A percentile compares a stretch with the other conserved stretches of the same genome.
phyloP scores from a whole-genome alignment of 1,284 basidiomycete species.

The Microbotryomycetes sp. region DNA sequence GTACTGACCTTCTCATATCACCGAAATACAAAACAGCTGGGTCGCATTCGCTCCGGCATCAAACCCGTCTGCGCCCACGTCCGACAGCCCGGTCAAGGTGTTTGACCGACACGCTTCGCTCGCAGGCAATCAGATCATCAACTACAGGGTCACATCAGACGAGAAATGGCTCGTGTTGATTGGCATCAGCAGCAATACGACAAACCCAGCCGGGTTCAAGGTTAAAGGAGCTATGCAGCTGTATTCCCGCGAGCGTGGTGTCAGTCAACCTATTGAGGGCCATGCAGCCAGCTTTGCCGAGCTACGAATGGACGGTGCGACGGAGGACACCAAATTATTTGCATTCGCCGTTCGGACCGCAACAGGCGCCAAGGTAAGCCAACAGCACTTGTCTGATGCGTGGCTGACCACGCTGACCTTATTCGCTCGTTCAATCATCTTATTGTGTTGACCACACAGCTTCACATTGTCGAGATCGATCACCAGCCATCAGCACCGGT shows the following conservation, averaged over 20 bases:
- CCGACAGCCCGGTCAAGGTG: slow-evolving; percentile 71
- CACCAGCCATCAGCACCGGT: slow-evolving; percentile 85
- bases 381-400: slow-evolving; percentile 36
- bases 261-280: slow-evolving; percentile 97
- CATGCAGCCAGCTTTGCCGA: slow-evolving; percentile 96
- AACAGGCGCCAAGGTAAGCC: slow-evolving; percentile 80
- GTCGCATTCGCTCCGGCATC: slow-evolving; percentile 22
- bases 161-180: slow-evolving; percentile 97
- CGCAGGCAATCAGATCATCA: slow-evolving; percentile 93
- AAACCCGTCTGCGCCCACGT: slow-evolving; percentile 45
- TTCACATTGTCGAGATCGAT: slow-evolving; percentile 98
- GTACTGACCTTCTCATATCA: slow-evolving; percentile 35
- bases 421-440: background rate
- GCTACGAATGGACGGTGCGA: slow-evolving; percentile 79
- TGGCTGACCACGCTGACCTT: slow-evolving; percentile 7
- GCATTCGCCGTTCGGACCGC: slow-evolving; percentile 93
- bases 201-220: slow-evolving; percentile 89
- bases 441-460: slow-evolving; percentile 49
- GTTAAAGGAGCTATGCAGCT: slow-evolving; percentile 95
- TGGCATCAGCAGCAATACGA: slow-evolving; percentile 90
- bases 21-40: slow-evolving; percentile 10
- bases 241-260: slow-evolving; percentile 83
- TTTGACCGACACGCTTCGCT: slow-evolving; percentile 97
- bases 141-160: slow-evolving; percentile 86
- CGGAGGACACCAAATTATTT: slow-evolving; percentile 82